Base-by-base conservation (phyloP, 768 basidiomycete species). In the Lactarius indigo region DNA sequence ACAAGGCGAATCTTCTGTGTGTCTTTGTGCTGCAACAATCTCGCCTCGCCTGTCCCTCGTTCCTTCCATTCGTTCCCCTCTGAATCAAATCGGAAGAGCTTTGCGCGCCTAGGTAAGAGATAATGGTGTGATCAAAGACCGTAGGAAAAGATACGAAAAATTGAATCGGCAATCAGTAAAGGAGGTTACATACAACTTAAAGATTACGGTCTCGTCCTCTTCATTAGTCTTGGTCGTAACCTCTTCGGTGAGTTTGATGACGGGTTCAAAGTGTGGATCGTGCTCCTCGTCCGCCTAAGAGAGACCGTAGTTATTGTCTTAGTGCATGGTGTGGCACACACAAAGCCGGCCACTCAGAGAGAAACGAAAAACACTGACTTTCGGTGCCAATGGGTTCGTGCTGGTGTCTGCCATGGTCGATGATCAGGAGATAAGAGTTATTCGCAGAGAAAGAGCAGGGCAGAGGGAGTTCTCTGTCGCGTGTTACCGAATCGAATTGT, bases 211-310 rank as follows among this genome's bases (percentile, higher is more conserved):
- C 78, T 99, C 97, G 72, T 96, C 89, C 76, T 98, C 97, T 78
- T 99, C 97, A 75, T 84, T 80, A 8, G 96, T 98, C 87, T 96
- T 96, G 64, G 88, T 90, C 76, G 95, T 92, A 69, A 99, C 92
- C 76, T 93, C 88, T 78, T 99, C 91, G 9, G 94, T 96, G 78
- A 98, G 91, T 79, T 87, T 92, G 82, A 97, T 90, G 68, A 98
- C 92, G 59, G 97, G 97, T 79, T 97, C 96, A 78, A 94, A 98
- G 72, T 95, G 91, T 72, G 86, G 85, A 78, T 96, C 94, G 79
- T 83, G 74, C 78, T 95, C 92, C 77, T 96, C 94, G 67, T 87
- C 84, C 73, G 81, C 74, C 73, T 73, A 52, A 44, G 71, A 64
- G 74, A 69, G 66, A 68, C 55, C 59, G 65, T 41, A 33, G 52